Conservation (phyloP, 176 grass and related monocot species). For the Oropetium thomaeum region DNA sequence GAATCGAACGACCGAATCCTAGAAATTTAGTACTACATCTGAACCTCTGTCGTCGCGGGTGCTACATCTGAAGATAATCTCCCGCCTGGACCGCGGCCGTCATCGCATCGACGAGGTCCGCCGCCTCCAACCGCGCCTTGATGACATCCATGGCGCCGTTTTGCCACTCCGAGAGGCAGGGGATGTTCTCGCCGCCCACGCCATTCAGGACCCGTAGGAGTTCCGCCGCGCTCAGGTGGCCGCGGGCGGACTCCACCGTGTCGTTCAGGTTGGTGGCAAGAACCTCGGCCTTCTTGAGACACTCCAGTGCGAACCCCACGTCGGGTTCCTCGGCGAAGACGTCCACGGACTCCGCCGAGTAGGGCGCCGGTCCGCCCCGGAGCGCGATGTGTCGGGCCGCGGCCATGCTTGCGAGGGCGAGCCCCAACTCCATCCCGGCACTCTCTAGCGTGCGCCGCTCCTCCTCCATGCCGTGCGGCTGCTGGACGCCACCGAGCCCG, state of each 20-base stretch:
- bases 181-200: neutral
- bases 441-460: neutral
- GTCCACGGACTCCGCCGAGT: neutral
- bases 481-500: neutral
- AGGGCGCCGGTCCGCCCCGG: neutral
- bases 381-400: conserved; percentile 26
- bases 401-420: conserved; percentile 36
- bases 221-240: conserved; percentile 15
- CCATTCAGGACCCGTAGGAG: neutral
- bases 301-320: neutral
- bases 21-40: neutral
- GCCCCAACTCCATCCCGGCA: conserved; percentile 21
- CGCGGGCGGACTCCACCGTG: conserved; percentile 11
- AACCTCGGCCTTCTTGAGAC: neutral
- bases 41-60: neutral
- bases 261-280: neutral
- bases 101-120: neutral
- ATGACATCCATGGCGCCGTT: neutral
- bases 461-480: neutral
- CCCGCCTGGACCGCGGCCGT: neutral
- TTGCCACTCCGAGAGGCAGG: neutral
- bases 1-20: neutral
- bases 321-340: conserved; percentile 1
- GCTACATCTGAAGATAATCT: too few relatives aligned
- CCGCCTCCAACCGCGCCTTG: neutral